Evolutionary conservation across 352 stramenopile species (phyloP), one percentile per base, ranked within the genome.

Genomic region (Elongisporangium prolatum): DNA sequence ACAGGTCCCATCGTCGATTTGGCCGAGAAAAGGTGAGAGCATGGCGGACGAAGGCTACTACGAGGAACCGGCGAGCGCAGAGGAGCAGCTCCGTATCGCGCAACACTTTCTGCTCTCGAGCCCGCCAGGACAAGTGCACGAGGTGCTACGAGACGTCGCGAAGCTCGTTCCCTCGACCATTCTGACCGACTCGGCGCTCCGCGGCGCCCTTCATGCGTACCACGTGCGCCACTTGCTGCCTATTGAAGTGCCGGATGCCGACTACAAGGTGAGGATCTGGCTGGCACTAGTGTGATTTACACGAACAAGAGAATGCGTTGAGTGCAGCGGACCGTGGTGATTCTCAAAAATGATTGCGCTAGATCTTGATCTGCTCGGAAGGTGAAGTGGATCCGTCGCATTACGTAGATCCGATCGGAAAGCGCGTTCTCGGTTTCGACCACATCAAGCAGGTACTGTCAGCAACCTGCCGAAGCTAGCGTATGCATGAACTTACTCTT

Each of bases 31-130:
- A 47, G 21, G 13, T 21, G 20, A 37, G 47, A 54, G 5, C 28
- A 93, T 93, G 84, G 72, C 71, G 40, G 79, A 91, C 57, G 77
- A 88, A 56, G 84, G 74, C 67, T 66, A 65, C 40, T 80, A 82
- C 64, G 81, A 86, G 51, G 82, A 87, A 57, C 34, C 34, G 34
- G 81, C 91, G 21, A 72, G 83, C 48, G 83, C 94, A 64, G 81
- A 95, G 60, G 89, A 97, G 73, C 95, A 96, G 80, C 72, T 96
- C 50, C 73, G 82, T 57, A 92, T 97, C 57, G 85, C 88, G 55
- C 83, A 95, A 75, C 85, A 88, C 38, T 93, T 97, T 52, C 65
- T 98, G 57, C 70, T 97, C n/a, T 89, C 88, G 13, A 95, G 79
- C 61, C 91, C 89, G 4, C 90, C 93, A 0, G 90, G 91, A 16